Conservation (phyloP, 164 flowering plant genomes). For the Annona cherimola region DNA sequence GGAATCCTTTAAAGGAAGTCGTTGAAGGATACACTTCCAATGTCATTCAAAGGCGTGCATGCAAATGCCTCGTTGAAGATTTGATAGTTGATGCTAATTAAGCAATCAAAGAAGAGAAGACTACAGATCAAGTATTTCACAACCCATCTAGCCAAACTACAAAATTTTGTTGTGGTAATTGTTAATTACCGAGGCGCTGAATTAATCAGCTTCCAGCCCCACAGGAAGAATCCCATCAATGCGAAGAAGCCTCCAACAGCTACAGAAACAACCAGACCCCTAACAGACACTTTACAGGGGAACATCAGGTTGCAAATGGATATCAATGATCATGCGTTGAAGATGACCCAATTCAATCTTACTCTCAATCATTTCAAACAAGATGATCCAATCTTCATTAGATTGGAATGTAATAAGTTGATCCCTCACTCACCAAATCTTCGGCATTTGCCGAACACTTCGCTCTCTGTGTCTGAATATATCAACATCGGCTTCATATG, state of each 20-base stretch:
- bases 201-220: conserved; percentile 21
- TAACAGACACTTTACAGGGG: conserved; percentile 3
- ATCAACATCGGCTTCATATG: conserved; percentile 21
- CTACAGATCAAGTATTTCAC: too few species aligned
- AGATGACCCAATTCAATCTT: neutral
- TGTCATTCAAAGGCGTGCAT: too few species aligned
- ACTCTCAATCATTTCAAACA: neutral
- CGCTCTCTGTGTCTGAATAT: conserved; percentile 12
- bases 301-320: too few species aligned
- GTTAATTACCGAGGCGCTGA: conserved; percentile 19
- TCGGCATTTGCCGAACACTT: conserved; percentile 22
- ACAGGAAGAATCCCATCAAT: conserved; percentile 20
- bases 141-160: too few species aligned
- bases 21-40: too few species aligned
- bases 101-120: too few species aligned
- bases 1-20: too few species aligned
- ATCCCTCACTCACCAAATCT: conserved; percentile 20
- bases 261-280: conserved; percentile 20
- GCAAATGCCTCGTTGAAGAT: too few species aligned
- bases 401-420: neutral
- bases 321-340: neutral
- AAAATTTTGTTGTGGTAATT: too few species aligned
- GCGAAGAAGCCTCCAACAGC: conserved; percentile 21
- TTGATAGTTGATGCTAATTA: too few species aligned
- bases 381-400: neutral